Evolutionary conservation across 148 eudicot genomes (phyloP), one percentile per base, ranked within the genome.

Genomic region (Camellia japonica): DNA sequence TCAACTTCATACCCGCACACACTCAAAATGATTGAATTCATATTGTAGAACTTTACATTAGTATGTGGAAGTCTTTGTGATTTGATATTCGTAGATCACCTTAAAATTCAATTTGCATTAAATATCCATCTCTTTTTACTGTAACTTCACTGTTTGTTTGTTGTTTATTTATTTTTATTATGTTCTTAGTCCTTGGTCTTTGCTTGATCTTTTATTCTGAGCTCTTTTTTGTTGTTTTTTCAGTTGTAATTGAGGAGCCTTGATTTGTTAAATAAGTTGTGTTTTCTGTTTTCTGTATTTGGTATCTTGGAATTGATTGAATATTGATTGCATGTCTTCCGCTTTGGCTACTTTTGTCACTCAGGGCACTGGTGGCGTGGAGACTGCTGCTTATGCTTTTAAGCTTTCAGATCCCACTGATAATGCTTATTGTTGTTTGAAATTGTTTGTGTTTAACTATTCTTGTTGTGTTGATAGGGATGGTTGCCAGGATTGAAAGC

Each of bases 401-500:
- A 66, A 20, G 54, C 13, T 52, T 15, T 42, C 63, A 59, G 54
- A 12, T 54, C 62, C 19, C 20, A 20, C 41, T 58, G 14, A 20
- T 79, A 73, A 59, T 58, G 20, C 19, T 41, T 41, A 58, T 56
- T 58, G 44, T 70, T 43, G 18, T 19, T 68, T 61, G 59, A 70
- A 43, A 42, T 69, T 47, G 2, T 66, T 59, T 59, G 16, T 23
- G 5, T 80, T 56, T 52, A 68, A 78, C 75, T 55, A 71, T 80
- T 78, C 76, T 72, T 83, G n/a, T 87, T 46, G 70, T 62, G 77
- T 75, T 73, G 71, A 49, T 85, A 97, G 99, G 99, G 99, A 78
- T 97, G 99, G 99, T 90, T 97, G 89, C 99, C 98, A 66, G 99
- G 99, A 80, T 85, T 85, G 88, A 97, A 90, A 91, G 84, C 85